A percentile compares a stretch with the other conserved stretches of the same genome.
Evolutionary conservation across 768 basidiomycete genomes (phyloP).

Genomic region (Lactarius sanguifluus): DNA sequence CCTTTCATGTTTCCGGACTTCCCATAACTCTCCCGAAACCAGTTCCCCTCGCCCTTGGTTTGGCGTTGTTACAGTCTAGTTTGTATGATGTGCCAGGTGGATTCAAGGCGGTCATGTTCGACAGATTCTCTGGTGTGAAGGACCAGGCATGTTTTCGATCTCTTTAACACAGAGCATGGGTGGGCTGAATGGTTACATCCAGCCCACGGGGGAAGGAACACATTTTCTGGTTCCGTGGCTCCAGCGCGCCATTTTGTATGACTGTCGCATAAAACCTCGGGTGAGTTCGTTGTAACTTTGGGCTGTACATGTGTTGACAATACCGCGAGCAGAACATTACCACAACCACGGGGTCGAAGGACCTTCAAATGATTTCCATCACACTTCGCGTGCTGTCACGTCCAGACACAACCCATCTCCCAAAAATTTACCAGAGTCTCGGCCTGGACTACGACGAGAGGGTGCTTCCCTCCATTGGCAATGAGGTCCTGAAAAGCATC

Average conservation of each 20-base stretch:
- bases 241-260: slow-evolving; percentile 94
- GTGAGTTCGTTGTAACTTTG: slow-evolving; percentile 44
- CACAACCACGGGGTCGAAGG: slow-evolving; percentile 98
- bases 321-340: slow-evolving; percentile 75
- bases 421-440: slow-evolving; percentile 93
- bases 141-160: slow-evolving; percentile 53
- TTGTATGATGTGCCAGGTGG: slow-evolving; percentile 74
- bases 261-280: slow-evolving; percentile 95
- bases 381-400: slow-evolving; percentile 94
- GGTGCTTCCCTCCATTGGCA: slow-evolving; percentile 95
- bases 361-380: slow-evolving; percentile 97
- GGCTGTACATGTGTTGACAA: neutral
- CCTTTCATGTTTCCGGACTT: slow-evolving; percentile 37
- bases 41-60: slow-evolving; percentile 66
- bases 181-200: slow-evolving; percentile 13
- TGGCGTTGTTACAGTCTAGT: slow-evolving; percentile 46
- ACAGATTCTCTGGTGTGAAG: slow-evolving; percentile 91
- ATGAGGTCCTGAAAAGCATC: slow-evolving; percentile 96
- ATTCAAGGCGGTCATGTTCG: slow-evolving; percentile 96
- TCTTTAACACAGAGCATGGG: neutral
- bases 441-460: slow-evolving; percentile 98
- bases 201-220: slow-evolving; percentile 92
- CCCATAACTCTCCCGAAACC: slow-evolving; percentile 53
- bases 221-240: slow-evolving; percentile 96
- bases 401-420: slow-evolving; percentile 82